Base-by-base conservation (phyloP, 495 filamentous ascomycete species). In the Melanomma pulvis-pyrius region DNA sequence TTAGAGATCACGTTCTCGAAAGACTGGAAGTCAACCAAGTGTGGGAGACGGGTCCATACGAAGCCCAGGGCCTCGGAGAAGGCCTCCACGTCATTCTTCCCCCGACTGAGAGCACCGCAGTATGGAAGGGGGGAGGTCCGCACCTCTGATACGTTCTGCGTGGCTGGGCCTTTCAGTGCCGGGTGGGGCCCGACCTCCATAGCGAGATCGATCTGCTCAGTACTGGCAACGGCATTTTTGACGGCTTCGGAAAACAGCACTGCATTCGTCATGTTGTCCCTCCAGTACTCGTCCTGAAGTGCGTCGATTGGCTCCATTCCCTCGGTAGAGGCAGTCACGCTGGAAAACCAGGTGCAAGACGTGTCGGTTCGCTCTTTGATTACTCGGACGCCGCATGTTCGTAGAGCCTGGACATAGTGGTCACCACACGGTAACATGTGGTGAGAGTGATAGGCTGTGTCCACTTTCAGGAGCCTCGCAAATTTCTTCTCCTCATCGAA, bases 181-280 rank as follows among this genome's bases (percentile, higher is more conserved):
- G 59, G 41, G 61, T 71, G 67, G 1, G 75, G 78, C 1, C 78
- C 78, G 24, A 78, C 57, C 60, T 79, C 78, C 12, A 79, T 57
- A 11, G 74, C 50, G 15, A 67, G 26, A 25, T 46, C 25, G 22
- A 44, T 8, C 15, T 51, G 13, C 3, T 7, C 50, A 28, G 30
- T 48, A 1, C 47, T 19, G 17, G 63, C 29, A 13, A 58, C 46
- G 1, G 39, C 52, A 13, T 36, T 68, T 8, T 30, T 21, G 2
- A 86, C 54, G 17, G 86, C 86, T 29, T 86, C 75, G n/a, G 72
- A 73, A 65, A 88, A 88, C 12, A 82, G 71, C 7, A 88, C 67
- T 17, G 54, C 17, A 11, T 39, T 50, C 12, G 32, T 44, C 67
- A 70, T 65, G 30, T 70, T 70, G 48, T 49, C 44, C 1, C 22